A percentile compares a stretch with the other conserved stretches of the same genome.
phyloP scores from a whole-genome alignment of 139 green algal genomes.

The Chlorella sp. region DNA sequence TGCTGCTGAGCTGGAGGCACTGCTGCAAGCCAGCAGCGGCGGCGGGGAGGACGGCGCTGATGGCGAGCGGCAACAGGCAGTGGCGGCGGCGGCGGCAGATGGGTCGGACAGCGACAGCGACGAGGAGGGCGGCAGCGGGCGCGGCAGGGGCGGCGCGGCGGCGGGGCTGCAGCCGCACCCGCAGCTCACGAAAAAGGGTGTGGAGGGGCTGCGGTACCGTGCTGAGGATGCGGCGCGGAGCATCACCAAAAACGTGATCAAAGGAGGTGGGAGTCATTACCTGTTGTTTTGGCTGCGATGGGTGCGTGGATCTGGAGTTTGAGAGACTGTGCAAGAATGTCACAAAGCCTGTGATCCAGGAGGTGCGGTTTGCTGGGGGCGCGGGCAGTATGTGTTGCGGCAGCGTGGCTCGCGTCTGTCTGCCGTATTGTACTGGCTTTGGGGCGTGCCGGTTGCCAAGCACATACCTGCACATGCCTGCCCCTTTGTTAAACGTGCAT shows the following conservation, averaged over 20 bases:
- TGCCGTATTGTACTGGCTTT: too few relatives aligned
- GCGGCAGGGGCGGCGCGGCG: neutral
- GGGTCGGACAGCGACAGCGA: neutral
- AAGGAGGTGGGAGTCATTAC: too few relatives aligned
- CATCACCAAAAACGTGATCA: conserved; percentile 81
- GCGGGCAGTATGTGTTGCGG: too few relatives aligned
- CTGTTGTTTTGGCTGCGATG: too few relatives aligned
- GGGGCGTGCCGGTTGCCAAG: too few relatives aligned
- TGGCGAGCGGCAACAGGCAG: conserved; percentile 48
- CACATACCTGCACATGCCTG: too few relatives aligned
- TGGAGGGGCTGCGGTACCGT: conserved; percentile 82
- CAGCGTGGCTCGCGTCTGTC: too few relatives aligned
- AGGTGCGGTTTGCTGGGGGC: too few relatives aligned
- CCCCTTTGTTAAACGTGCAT: too few relatives aligned
- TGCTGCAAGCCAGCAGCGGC: conserved; percentile 11
- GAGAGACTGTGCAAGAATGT: too few relatives aligned
- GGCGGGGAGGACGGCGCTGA: neutral
- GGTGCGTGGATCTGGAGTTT: too few relatives aligned
- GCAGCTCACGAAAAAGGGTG: conserved; percentile 55
- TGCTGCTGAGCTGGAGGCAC: conserved; percentile 31
- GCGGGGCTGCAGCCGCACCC: conserved; percentile 55
- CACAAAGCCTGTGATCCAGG: too few relatives aligned
- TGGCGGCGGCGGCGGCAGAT: conserved; percentile 60
- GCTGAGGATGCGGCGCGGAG: conserved; percentile 83
- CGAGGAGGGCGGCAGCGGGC: neutral